Percentiles rank a stretch among this genome's conserved stretches.
Conservation (phyloP, 2,329 filamentous ascomycete genomes). For the Penicillium sp. region DNA sequence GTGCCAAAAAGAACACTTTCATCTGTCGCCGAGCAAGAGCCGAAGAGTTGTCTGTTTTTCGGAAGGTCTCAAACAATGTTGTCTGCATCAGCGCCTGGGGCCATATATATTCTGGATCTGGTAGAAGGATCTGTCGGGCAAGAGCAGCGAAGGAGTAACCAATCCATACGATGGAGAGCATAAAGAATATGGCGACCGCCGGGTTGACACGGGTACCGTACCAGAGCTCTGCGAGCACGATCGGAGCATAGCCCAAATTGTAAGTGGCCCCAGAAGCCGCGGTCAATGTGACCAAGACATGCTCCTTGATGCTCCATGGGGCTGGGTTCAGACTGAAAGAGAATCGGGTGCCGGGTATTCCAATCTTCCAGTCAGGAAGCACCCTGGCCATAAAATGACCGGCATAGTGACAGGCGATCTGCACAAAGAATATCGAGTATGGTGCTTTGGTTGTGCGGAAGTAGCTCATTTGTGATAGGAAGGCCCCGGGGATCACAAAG, state of each 20-base stretch:
- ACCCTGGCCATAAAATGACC: slow-evolving; percentile 52
- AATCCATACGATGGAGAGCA: slow-evolving; percentile 56
- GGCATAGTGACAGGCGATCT: slow-evolving; percentile 55
- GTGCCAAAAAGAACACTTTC: slow-evolving; percentile 54
- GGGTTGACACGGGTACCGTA: slow-evolving; percentile 53
- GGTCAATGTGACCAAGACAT: slow-evolving; percentile 55
- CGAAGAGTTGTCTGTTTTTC: slow-evolving; percentile 49
- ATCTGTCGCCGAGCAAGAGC: slow-evolving; percentile 52
- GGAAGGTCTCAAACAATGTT: slow-evolving; percentile 55
- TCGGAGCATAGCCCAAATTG: slow-evolving; percentile 51
- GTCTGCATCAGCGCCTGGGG: slow-evolving; percentile 55
- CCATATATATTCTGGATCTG: slow-evolving; percentile 57
- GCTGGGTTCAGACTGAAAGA: slow-evolving; percentile 55
- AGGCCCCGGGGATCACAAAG: slow-evolving; percentile 50
- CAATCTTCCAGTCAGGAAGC: slow-evolving; percentile 48
- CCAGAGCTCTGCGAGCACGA: slow-evolving; percentile 56
- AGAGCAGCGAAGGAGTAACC: slow-evolving; percentile 59
- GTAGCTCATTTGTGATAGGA: slow-evolving; percentile 55
- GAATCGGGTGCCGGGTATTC: slow-evolving; percentile 47
- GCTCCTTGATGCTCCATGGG: slow-evolving; percentile 57
- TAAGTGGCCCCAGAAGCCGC: slow-evolving; percentile 53
- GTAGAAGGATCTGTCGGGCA: slow-evolving; percentile 55
- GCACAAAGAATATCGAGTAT: slow-evolving; percentile 61
- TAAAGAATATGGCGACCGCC: slow-evolving; percentile 57
- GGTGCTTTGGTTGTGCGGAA: slow-evolving; percentile 57